phyloP scores from a whole-genome alignment of 139 green algal species.

The Picochlorum costavermella region DNA sequence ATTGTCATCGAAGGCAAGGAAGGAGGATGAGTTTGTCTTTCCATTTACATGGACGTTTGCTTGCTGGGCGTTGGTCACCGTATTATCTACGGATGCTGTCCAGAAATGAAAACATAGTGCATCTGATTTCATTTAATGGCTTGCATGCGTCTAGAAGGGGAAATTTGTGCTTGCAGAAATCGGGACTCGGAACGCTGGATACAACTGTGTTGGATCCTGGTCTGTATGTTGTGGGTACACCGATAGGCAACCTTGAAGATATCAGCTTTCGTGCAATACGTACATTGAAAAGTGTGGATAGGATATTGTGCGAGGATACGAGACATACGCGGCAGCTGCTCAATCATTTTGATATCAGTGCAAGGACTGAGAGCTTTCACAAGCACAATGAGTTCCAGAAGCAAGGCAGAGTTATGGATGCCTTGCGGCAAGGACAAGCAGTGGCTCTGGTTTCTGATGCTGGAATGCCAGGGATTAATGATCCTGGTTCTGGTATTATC shows the following conservation, averaged over 20 bases:
- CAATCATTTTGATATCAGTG: conserved; percentile 43
- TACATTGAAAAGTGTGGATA: conserved; percentile 43
- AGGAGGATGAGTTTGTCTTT: no score
- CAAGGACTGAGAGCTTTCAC: conserved; percentile 48
- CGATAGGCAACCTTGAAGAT: conserved; percentile 79
- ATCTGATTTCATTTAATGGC: neutral
- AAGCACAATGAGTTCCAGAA: conserved; percentile 74
- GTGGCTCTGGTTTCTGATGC: conserved; percentile 86
- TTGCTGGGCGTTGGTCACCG: no score
- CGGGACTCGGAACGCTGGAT: neutral
- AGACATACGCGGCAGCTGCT: conserved; percentile 69
- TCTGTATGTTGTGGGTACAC: conserved; percentile 69
- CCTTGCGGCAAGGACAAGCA: conserved; percentile 42
- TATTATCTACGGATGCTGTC: no score
- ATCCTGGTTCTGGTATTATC: conserved; percentile 73
- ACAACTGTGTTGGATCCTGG: conserved; percentile 18
- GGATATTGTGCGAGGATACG: conserved; percentile 85
- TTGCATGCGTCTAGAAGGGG: no score
- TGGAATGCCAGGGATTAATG: conserved; percentile 71
- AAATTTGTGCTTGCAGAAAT: neutral
- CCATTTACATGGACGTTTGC: no score
- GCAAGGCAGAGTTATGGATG: conserved; percentile 30
- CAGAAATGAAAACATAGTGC: no score
- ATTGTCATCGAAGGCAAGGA: no score
- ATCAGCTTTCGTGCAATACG: conserved; percentile 69